phyloP scores from a whole-genome alignment of 208 protist genomes.

The Acanthamoeba healyi region DNA sequence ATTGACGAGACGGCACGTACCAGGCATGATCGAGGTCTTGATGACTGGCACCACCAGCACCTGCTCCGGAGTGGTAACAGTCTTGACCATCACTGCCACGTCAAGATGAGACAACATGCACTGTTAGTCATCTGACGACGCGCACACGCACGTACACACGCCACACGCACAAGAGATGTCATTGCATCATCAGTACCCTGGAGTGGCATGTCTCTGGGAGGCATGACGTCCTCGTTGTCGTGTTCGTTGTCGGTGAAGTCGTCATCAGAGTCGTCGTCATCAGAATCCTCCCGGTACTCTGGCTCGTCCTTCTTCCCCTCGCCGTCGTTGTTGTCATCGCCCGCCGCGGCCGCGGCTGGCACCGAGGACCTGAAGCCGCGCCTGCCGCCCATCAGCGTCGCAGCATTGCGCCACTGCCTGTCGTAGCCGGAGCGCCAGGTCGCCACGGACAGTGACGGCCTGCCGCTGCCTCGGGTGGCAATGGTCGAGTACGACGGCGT shows the following conservation, averaged over 20 bases:
- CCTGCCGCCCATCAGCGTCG: not conserved
- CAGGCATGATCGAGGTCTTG: constrained; percentile 66
- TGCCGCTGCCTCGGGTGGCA: not conserved
- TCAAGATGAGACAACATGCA: not conserved
- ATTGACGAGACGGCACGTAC: not conserved
- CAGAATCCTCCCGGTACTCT: constrained; percentile 11
- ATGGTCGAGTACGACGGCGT: too few species aligned
- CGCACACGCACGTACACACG: too few species aligned
- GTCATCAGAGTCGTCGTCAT: not conserved
- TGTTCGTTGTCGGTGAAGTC: not conserved
- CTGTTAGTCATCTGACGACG: too few species aligned
- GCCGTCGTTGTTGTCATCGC: not conserved
- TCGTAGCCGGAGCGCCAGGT: not conserved
- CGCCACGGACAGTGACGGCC: not conserved
- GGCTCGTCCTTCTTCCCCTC: not conserved
- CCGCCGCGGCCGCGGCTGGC: not conserved
- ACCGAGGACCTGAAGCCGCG: not conserved
- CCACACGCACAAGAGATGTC: too few species aligned
- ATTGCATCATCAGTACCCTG: not conserved
- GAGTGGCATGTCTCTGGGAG: not conserved
- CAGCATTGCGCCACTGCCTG: not conserved
- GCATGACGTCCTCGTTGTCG: not conserved
- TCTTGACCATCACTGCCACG: constrained; percentile 25
- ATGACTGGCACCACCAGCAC: constrained; percentile 60
- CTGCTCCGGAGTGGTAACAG: constrained; percentile 9